phyloP scores from a whole-genome alignment of 768 basidiomycete genomes.

The Ramaria rubella region DNA sequence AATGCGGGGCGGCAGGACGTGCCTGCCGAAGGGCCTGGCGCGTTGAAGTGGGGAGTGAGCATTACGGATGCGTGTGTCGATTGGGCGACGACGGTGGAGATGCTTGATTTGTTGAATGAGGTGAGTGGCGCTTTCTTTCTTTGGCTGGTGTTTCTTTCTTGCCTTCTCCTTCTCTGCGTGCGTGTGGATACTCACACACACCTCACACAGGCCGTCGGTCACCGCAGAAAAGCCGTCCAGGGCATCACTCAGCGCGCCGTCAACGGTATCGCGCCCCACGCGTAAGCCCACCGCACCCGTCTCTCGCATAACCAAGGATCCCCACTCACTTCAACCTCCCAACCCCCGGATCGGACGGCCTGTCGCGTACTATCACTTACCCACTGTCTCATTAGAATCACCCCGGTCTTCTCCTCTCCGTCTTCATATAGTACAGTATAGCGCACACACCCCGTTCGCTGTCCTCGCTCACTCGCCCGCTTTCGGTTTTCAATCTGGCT shows the following conservation, averaged over 20 bases:
- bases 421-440: too few species aligned
- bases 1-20: conserved; percentile 88
- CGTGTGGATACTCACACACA: too few species aligned
- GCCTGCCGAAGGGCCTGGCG: conserved; percentile 39
- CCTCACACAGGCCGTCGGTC: background rate
- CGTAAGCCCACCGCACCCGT: background rate
- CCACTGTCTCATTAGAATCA: too few species aligned
- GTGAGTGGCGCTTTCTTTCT: conserved; percentile 20
- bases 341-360: too few species aligned
- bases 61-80: conserved; percentile 92
- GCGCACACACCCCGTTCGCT: too few species aligned
- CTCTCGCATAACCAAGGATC: too few species aligned
- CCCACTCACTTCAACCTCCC: too few species aligned
- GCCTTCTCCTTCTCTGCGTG: too few species aligned
- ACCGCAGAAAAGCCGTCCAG: conserved; percentile 1
- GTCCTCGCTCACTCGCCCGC: too few species aligned
- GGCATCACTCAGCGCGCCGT: background rate
- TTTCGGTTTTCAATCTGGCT: too few species aligned
- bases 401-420: too few species aligned
- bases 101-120: conserved; percentile 68
- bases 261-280: background rate
- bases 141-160: background rate
- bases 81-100: conserved; percentile 70
- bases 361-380: too few species aligned
- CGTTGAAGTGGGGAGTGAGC: conserved; percentile 71